phyloP scores from a whole-genome alignment of 139 green algal species.

The Coccomyxa sp. region DNA sequence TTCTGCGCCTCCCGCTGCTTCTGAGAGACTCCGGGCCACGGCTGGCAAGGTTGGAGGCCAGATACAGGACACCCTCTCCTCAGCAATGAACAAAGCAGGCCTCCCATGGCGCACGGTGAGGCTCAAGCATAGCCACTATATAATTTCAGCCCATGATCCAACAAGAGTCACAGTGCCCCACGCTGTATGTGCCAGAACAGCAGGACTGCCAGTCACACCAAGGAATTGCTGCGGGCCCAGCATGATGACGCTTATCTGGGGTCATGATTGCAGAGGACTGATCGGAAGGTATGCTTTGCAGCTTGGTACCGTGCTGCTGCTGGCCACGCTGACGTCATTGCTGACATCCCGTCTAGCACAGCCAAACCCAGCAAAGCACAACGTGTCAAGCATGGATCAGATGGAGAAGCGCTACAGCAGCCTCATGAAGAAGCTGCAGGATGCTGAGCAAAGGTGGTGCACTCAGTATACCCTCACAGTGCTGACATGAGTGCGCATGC shows the following conservation, averaged over 20 bases:
- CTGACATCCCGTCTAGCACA: not conserved
- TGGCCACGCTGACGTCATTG: not conserved
- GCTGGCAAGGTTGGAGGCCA: not conserved
- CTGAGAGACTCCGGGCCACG: too few relatives aligned
- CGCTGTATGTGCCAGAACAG: too few relatives aligned
- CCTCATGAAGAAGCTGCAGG: not conserved
- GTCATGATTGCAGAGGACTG: not conserved
- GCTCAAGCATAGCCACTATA: too few relatives aligned
- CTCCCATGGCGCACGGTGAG: not conserved
- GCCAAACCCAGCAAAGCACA: not conserved
- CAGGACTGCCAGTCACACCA: too few relatives aligned
- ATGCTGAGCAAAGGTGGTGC: too few relatives aligned
- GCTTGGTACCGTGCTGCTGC: not conserved
- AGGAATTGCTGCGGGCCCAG: too few relatives aligned
- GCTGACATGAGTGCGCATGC: too few relatives aligned
- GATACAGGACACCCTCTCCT: not conserved
- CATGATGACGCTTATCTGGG: not conserved
- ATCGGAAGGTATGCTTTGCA: too few relatives aligned
- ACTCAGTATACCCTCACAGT: too few relatives aligned
- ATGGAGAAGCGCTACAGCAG: not conserved
- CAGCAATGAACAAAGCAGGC: not conserved
- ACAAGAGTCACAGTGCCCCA: not conserved
- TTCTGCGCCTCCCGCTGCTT: too few relatives aligned
- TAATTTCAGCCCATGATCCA: too few relatives aligned
- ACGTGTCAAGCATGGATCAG: not conserved